These are phyloP conservation scores for Lippia alba DNA, from an alignment of 305 asterid genomes.

Conservation along the genomic window DNA sequence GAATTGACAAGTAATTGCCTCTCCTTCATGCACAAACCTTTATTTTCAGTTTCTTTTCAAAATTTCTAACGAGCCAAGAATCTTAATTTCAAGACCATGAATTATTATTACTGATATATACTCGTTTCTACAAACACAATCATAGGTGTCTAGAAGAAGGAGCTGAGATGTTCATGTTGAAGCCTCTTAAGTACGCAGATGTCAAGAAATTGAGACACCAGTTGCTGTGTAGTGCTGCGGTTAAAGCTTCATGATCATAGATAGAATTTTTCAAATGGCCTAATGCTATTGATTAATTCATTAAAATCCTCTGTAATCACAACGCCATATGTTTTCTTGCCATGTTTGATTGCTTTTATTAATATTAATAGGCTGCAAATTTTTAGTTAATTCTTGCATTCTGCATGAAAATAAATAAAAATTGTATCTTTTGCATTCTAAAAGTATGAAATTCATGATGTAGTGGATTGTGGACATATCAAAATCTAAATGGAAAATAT, in stretches of 20 bases:
- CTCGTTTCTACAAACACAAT: background rate
- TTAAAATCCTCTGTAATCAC: background rate
- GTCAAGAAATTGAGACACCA: constrained; percentile 48
- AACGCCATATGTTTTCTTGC: background rate
- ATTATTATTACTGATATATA: background rate
- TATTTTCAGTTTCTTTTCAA: background rate
- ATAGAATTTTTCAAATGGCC: background rate
- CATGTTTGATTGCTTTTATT: too few relatives aligned
- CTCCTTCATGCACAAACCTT: too few relatives aligned
- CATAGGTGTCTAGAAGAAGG: constrained; percentile 64
- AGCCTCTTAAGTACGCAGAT: constrained; percentile 52
- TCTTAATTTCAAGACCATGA: background rate
- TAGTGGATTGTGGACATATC: too few relatives aligned
- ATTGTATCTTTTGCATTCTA: too few relatives aligned
- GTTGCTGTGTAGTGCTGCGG: constrained; percentile 30
- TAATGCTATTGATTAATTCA: background rate
- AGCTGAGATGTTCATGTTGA: constrained; percentile 64
- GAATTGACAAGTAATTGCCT: constrained; percentile 41
- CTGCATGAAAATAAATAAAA: too few relatives aligned
- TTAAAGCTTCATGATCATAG: constrained; percentile 9
- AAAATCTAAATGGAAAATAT: too few relatives aligned
- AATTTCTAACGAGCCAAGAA: background rate
- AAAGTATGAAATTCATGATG: too few relatives aligned
- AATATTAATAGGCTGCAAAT: too few relatives aligned
- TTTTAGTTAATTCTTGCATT: too few relatives aligned